phyloP scores from a whole-genome alignment of 345 rosid genomes.

The Eucalyptus viminalis region DNA sequence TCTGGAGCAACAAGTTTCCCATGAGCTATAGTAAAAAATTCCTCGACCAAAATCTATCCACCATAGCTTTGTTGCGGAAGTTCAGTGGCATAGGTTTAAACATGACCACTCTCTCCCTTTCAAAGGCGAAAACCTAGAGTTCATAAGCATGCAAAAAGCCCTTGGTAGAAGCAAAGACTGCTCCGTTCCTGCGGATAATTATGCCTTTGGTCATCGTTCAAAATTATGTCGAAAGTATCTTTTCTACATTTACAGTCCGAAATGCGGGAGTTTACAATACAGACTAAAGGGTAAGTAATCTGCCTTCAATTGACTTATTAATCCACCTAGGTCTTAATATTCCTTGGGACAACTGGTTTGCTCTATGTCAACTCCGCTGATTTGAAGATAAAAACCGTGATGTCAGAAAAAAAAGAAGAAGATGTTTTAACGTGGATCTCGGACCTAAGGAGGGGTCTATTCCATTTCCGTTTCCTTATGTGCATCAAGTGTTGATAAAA shows the following conservation, averaged over 20 bases:
- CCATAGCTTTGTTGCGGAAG: neutral
- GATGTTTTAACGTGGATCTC: neutral
- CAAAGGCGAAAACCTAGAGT: neutral
- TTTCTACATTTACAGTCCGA: neutral
- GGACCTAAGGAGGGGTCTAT: neutral
- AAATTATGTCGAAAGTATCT: neutral
- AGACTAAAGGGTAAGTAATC: neutral
- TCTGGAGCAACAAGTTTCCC: neutral
- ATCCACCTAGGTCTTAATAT: neutral
- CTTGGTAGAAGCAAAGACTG: neutral
- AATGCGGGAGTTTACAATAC: neutral
- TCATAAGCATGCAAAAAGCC: neutral
- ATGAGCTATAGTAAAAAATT: neutral
- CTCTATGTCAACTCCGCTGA: neutral
- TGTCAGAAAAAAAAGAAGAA: neutral
- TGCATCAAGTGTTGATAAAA: neutral
- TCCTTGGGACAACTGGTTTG: neutral
- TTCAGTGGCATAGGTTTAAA: neutral
- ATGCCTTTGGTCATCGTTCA: neutral
- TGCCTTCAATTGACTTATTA: neutral
- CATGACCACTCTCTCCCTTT: neutral
- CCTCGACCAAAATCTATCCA: neutral
- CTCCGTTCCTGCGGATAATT: neutral
- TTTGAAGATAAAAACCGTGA: neutral
- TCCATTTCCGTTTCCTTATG: neutral